Conservation (phyloP, 352 stramenopile species). For the Elongisporangium prolatum region DNA sequence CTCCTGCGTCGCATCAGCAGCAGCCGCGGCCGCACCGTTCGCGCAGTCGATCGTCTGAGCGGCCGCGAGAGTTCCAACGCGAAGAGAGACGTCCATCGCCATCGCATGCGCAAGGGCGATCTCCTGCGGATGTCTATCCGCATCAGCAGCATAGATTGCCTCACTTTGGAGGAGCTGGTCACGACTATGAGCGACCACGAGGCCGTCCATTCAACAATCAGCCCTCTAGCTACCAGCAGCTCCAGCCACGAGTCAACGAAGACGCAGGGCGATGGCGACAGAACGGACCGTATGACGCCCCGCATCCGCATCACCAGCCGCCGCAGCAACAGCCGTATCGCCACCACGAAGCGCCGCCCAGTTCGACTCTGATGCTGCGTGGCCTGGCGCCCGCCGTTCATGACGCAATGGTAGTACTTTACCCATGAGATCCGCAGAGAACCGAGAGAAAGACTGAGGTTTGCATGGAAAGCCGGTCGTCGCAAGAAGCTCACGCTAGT, state of each 20-base stretch:
- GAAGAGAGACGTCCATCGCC: background rate
- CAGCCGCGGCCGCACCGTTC: background rate
- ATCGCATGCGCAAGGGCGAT: background rate
- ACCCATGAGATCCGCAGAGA: constrained; percentile 2
- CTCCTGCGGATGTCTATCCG: background rate
- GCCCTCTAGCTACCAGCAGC: background rate
- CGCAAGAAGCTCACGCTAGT: constrained; percentile 15
- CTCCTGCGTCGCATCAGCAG: background rate
- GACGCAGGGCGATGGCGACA: background rate
- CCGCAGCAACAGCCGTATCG: constrained; percentile 4
- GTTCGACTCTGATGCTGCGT: constrained; percentile 59
- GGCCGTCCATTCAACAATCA: background rate
- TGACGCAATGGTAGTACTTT: constrained; percentile 61
- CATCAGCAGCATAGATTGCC: background rate
- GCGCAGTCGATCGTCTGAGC: background rate
- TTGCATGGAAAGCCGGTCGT: constrained; percentile 1
- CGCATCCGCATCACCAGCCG: background rate
- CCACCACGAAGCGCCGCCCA: constrained; percentile 28
- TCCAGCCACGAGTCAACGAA: background rate
- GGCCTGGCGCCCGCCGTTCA: constrained; percentile 41
- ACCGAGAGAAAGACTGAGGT: constrained; percentile 2
- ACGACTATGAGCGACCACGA: background rate
- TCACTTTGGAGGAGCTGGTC: background rate
- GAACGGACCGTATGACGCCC: background rate
- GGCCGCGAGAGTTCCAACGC: background rate